Evolutionary conservation across 192 early-diverging fungal species (phyloP), one percentile per base, ranked within the genome.

Genomic region (Endogone sp.): DNA sequence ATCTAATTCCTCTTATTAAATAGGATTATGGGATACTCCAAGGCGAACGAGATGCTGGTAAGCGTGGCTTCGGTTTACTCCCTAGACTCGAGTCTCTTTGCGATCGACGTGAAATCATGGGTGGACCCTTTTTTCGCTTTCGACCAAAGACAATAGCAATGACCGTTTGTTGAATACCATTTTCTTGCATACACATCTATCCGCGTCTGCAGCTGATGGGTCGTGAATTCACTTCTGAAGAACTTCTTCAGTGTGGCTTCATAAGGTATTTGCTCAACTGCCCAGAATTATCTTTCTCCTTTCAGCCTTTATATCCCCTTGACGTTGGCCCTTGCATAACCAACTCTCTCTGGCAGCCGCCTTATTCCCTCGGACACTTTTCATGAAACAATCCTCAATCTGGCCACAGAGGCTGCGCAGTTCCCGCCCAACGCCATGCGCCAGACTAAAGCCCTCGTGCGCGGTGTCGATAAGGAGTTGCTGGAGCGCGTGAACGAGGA

Each of bases 1-100:
- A n/a, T n/a, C n/a, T n/a, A n/a, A n/a, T n/a, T n/a, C n/a, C n/a
- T n/a, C n/a, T 49, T 49, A 11, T 49, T 6, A n/a, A 70, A 29
- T 69, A 81, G 87, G 22, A 86, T 89, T 26, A 82, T 92, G 69
- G 91, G 91, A 0, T 67, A 72, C 2, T 76, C 81, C 4, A 73
- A 76, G 6, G 91, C 91, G 30, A 92, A 88, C 76, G 88, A 90
- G 63, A 87, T 90, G 82, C 74, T 90, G 29, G 77, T 84, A 69
- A 71, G 79, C 57, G n/a, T n/a, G n/a, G n/a, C n/a, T n/a, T 2
- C 3, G n/a, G 23, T 21, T 20, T 37, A 49, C 10, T 21, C 60
- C 11, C 25, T 16, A 27, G 26, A 29, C 25, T 4, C 49, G 3
- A 28, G 27, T 20, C 2, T 59, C n/a, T 54, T 44, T 25, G n/a